phyloP scores from a whole-genome alignment of 371 early-diverging fungal species.

The Mortierella sp. region DNA sequence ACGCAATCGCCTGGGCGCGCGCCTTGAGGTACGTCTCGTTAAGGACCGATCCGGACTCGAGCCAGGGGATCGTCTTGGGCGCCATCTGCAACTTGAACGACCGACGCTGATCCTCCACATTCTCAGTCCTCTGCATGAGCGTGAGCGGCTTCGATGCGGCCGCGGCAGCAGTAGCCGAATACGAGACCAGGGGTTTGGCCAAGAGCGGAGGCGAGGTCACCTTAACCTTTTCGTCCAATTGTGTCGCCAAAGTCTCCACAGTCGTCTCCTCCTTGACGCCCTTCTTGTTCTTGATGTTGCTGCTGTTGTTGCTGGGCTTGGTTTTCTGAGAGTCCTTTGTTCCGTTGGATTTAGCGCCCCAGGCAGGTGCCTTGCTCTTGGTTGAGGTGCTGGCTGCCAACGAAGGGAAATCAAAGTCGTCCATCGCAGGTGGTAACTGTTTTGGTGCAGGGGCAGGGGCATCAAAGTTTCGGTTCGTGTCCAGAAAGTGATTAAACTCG shows the following conservation, averaged over 20 bases:
- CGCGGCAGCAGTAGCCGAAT: conserved; percentile 49
- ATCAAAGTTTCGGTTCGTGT: conserved; percentile 41
- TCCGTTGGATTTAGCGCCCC: conserved; percentile 12
- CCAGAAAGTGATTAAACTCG: conserved; percentile 73
- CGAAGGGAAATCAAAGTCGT: conserved; percentile 53
- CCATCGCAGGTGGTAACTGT: conserved; percentile 49
- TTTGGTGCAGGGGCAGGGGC: conserved; percentile 24
- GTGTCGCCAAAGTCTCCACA: conserved; percentile 21
- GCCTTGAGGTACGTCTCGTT: conserved; percentile 63
- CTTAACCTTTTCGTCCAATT: conserved; percentile 36
- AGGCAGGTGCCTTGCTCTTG: conserved; percentile 30
- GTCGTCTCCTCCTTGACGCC: conserved; percentile 9
- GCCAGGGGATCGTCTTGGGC: conserved; percentile 68
- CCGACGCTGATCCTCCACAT: conserved; percentile 28
- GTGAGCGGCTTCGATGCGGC: conserved; percentile 50
- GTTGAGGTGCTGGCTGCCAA: conserved; percentile 32
- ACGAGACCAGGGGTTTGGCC: conserved; percentile 35
- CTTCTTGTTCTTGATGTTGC: conserved; percentile 4
- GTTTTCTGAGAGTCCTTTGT: conserved; percentile 3
- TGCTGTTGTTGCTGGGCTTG: conserved; percentile 4
- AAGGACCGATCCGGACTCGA: conserved; percentile 65
- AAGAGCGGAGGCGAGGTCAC: conserved; percentile 31
- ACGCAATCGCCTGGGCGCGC: conserved; percentile 68
- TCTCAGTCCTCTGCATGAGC: conserved; percentile 28
- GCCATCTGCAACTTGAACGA: conserved; percentile 36